A percentile compares a stretch with the other conserved stretches of the same genome.
Evolutionary conservation across 345 rosid genomes (phyloP).

Genomic region (Carallia brachiata): DNA sequence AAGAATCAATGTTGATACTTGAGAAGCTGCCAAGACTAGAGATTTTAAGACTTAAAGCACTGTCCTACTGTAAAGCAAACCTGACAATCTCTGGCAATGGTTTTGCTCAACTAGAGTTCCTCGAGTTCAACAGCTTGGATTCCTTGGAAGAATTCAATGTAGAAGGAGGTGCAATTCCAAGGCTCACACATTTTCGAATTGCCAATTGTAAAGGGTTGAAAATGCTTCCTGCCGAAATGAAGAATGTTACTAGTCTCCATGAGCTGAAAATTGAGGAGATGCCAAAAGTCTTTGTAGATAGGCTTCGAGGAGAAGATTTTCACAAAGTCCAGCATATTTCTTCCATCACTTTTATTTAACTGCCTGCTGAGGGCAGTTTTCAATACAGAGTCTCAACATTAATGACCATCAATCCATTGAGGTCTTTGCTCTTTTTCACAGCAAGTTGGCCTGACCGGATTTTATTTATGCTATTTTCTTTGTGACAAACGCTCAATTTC

Average conservation of each 20-base stretch:
- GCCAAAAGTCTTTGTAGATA: constrained; percentile 16
- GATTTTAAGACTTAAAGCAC: constrained; percentile 15
- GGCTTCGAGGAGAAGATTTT: constrained; percentile 16
- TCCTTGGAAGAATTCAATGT: constrained; percentile 18
- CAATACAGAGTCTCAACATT: too few relatives aligned
- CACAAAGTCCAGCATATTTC: constrained; percentile 21
- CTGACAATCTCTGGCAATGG: constrained; percentile 10
- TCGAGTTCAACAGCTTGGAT: constrained; percentile 15
- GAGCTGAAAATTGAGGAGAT: constrained; percentile 9
- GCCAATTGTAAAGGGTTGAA: constrained; percentile 5
- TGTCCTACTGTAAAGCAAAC: constrained; percentile 5
- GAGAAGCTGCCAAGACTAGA: constrained; percentile 11
- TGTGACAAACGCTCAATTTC: too few relatives aligned
- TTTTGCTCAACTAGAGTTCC: constrained; percentile 14
- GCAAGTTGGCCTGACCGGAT: too few relatives aligned
- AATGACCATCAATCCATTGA: too few relatives aligned
- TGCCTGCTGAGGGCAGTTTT: background rate
- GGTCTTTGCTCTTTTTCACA: too few relatives aligned
- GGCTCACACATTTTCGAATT: constrained; percentile 19
- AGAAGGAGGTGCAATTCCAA: constrained; percentile 15
- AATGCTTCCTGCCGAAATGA: constrained; percentile 6
- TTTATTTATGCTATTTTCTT: too few relatives aligned
- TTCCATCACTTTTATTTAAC: constrained; percentile 9
- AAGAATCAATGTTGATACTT: constrained; percentile 12
- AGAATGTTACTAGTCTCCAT: background rate